These are phyloP conservation scores for Phlebiopsis flavidoalba DNA, from an alignment of 768 basidiomycete species.

Conservation along the genomic window DNA sequence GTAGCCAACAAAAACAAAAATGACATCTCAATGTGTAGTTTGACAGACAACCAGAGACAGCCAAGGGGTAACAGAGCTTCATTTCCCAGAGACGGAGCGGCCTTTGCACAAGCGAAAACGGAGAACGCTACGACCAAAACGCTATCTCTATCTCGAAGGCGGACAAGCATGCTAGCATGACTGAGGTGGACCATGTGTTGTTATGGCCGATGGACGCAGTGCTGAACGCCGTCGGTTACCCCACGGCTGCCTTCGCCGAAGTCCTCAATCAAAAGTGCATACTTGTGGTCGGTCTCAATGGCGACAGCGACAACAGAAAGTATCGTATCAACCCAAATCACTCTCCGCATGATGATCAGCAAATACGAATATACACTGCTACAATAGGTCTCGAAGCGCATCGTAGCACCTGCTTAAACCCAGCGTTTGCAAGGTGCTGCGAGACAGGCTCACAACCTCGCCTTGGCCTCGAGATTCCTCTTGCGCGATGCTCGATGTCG, in stretches of 20 bases:
- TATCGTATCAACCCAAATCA: not conserved
- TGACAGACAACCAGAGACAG: not conserved
- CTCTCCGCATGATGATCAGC: not conserved
- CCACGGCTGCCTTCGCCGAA: not conserved
- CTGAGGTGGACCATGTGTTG: not conserved
- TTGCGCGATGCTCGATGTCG: conserved; percentile 29
- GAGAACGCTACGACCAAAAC: not conserved
- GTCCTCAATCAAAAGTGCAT: too few species aligned
- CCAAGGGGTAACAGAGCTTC: not conserved
- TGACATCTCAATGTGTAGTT: not conserved
- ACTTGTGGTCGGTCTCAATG: not conserved
- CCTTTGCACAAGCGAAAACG: not conserved
- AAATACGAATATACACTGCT: not conserved
- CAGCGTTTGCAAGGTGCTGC: not conserved
- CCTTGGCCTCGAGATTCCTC: conserved; percentile 50
- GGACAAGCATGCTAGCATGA: not conserved
- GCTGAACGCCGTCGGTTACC: not conserved
- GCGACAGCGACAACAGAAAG: not conserved
- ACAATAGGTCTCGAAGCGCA: not conserved
- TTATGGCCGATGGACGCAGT: not conserved
- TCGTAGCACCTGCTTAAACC: not conserved
- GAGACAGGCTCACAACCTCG: conserved; percentile 29
- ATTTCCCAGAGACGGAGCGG: not conserved
- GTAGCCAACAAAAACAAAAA: not conserved
- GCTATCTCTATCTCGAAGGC: not conserved